phyloP scores from a whole-genome alignment of 2,329 filamentous ascomycete species.

The Escovopsis weberi region DNA sequence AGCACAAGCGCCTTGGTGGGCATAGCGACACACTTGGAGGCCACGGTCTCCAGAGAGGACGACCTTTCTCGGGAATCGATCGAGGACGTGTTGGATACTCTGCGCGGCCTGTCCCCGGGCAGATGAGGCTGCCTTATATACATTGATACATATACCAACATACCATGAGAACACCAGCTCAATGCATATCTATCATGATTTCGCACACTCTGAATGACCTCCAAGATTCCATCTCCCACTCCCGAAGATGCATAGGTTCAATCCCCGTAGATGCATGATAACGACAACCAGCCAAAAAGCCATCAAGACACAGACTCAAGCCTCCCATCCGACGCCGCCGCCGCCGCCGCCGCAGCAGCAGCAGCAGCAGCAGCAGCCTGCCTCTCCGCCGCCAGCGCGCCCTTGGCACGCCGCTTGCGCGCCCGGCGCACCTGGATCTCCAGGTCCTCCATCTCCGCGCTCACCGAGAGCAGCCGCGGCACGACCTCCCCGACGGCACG shows the following conservation, averaged over 20 bases:
- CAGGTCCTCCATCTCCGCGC: constrained; percentile 44
- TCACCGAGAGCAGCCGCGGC: constrained; percentile 40
- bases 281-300: not conserved
- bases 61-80: constrained; percentile 26
- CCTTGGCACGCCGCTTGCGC: constrained; percentile 39
- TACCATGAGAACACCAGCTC: too few species aligned
- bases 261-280: constrained; percentile 4
- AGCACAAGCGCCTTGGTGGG: constrained; percentile 36
- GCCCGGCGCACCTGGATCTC: constrained; percentile 55
- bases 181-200: not conserved
- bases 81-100: constrained; percentile 27
- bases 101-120: constrained; percentile 11
- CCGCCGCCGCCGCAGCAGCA: not conserved
- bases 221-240: not conserved
- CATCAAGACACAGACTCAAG: too few species aligned
- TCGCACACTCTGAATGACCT: not conserved
- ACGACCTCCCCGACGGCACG: constrained; percentile 42
- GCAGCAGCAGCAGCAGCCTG: constrained; percentile 4
- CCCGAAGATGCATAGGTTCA: not conserved
- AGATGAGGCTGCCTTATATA: not conserved
- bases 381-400: constrained; percentile 21
- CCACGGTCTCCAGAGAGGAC: constrained; percentile 13
- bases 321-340: not conserved
- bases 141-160: too few species aligned
- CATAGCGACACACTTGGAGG: constrained; percentile 28